Base-by-base conservation (phyloP, 2,329 filamentous ascomycete species). In the Diaporthe sp. region DNA sequence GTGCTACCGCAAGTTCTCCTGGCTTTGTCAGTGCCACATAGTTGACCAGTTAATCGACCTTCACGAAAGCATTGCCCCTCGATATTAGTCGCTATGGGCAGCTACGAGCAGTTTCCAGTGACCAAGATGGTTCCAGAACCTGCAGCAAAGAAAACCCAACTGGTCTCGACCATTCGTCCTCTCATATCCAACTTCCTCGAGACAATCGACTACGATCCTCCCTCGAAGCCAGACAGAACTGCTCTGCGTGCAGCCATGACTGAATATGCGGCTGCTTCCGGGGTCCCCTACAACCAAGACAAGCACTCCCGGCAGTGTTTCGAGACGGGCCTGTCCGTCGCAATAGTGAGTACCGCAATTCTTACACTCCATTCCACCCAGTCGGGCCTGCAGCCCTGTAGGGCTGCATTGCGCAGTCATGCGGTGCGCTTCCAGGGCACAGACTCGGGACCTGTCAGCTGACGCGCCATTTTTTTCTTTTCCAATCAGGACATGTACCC, bases 401-500 rank as follows among this genome's bases (percentile, higher is more conserved):
- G 70, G 70, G 70, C 70, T 71, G 69, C 35, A 56, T n/a, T n/a
- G 30, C 17, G 30, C 69, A 63, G 44, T 42, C 42, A 51, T 39
- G 32, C 4, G 42, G 7, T 50, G 30, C 10, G 63, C 22, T 12
- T 6, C 27, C 35, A 55, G 10, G 35, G 4, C 9, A 53, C n/a
- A 25, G 17, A 22, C 27, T 17, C 47, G 27, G 69, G 70, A 63
- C 44, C 44, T 30, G 50, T 71, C 56, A 71, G 70, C 70, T 71
- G n/a, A 71, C 56, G n/a, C 25, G 8, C n/a, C 25, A 39, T 30
- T 30, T 39, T 61, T 63, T 37, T 37, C 9, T 70, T 42, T 44
- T 61, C 56, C 37, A 39, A 27, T 13, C 50, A 77, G 76, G 71
- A 76, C 25, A 77, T 76, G 75, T 77, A 76, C 22, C 76, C 76